Conservation (phyloP, 768 basidiomycete genomes). For the Leccinum aurantiacum region DNA sequence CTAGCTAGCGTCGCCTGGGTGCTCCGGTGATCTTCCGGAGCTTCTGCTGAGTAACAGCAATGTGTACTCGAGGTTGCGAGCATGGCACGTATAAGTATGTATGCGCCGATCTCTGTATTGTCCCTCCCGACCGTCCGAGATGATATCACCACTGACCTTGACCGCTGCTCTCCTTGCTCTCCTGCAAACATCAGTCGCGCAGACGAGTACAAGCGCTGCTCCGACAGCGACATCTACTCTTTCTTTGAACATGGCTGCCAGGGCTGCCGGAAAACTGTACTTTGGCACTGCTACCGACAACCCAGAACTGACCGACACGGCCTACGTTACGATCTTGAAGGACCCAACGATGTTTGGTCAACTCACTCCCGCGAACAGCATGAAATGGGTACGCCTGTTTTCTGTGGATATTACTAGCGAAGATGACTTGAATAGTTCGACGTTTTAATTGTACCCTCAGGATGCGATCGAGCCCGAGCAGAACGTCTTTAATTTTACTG, state of each 20-base stretch:
- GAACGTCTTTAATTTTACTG: slow-evolving; percentile 25
- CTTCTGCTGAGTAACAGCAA: not conserved
- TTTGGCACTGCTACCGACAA: slow-evolving; percentile 52
- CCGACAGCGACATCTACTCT: slow-evolving; percentile 2
- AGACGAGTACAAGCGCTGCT: slow-evolving; percentile 2
- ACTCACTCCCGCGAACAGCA: slow-evolving; percentile 21
- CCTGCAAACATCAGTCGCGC: not conserved
- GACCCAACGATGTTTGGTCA: slow-evolving; percentile 17
- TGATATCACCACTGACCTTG: slow-evolving; percentile 6
- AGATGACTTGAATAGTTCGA: not conserved
- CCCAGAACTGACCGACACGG: slow-evolving; percentile 40
- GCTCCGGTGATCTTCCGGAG: not conserved
- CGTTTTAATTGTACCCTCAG: not conserved
- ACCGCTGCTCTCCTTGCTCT: slow-evolving; percentile 8
- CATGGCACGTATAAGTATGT: slow-evolving; percentile 2
- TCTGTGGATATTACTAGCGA: no score
- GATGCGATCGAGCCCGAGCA: slow-evolving; percentile 25
- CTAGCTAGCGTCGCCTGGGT: not conserved
- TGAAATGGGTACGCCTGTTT: slow-evolving; percentile 22
- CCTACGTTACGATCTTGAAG: slow-evolving; percentile 13
- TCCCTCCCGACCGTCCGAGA: not conserved
- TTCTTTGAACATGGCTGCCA: slow-evolving; percentile 37
- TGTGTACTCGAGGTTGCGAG: not conserved
- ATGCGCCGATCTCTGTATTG: not conserved
- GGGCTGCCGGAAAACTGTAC: slow-evolving; percentile 43